Conservation (phyloP, 148 eudicot species). For the Simmondsia chinensis region DNA sequence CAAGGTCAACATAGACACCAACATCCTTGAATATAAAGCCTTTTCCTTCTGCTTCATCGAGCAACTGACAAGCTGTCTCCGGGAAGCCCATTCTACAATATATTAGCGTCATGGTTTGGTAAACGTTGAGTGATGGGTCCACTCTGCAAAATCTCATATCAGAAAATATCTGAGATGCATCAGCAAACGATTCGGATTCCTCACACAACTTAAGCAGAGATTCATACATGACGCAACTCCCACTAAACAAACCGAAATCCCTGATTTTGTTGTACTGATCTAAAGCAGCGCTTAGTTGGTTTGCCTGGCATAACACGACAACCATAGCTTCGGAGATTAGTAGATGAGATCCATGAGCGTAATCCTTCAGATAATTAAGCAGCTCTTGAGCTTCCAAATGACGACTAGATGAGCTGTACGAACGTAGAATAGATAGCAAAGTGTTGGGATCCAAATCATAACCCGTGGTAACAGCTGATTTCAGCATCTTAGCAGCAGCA, state of each 20-base stretch:
- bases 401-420: constrained; percentile 70
- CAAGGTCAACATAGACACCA: constrained; percentile 46
- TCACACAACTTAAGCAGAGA: constrained; percentile 63
- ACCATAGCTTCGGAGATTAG: constrained; percentile 61
- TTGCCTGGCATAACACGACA: constrained; percentile 63
- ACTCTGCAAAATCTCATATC: constrained; percentile 73
- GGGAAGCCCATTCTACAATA: constrained; percentile 87
- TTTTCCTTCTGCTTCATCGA: constrained; percentile 50
- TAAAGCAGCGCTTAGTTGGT: constrained; percentile 49
- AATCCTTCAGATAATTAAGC: constrained; percentile 49
- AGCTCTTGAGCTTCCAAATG: constrained; percentile 64
- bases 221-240: constrained; percentile 59
- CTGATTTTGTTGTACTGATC: constrained; percentile 40
- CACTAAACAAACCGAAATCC: constrained; percentile 24
- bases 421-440: constrained; percentile 56
- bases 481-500: constrained; percentile 52
- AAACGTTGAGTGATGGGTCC: constrained; percentile 51
- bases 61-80: constrained; percentile 69
- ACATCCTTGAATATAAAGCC: constrained; percentile 32
- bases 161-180: constrained; percentile 84
- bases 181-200: constrained; percentile 48
- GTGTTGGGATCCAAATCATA: constrained; percentile 50
- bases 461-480: constrained; percentile 42
- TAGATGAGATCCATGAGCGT: constrained; percentile 33
- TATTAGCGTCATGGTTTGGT: constrained; percentile 39